These are phyloP conservation scores for Mortierella sp. DNA, from an alignment of 371 early-diverging fungal genomes.

Conservation along the genomic window DNA sequence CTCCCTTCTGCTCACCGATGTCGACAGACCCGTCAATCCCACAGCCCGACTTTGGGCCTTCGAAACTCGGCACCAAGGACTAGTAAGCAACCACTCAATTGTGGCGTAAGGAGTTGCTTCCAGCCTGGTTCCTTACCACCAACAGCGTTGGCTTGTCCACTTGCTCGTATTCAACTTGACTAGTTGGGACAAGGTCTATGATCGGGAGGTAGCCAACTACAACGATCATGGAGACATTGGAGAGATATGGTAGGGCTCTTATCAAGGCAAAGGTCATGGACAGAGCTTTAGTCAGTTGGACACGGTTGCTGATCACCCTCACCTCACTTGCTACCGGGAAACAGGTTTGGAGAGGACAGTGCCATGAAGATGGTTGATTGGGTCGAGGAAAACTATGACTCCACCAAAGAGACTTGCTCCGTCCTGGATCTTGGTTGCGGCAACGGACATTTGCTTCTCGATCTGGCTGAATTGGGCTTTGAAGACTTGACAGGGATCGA, in stretches of 20 bases:
- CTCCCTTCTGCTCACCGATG: conserved; percentile 7
- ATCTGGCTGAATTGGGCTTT: conserved; percentile 74
- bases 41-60: conserved; percentile 71
- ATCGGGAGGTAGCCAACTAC: conserved; percentile 82
- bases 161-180: conserved; percentile 29
- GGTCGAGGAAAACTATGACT: conserved; percentile 66
- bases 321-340: background rate
- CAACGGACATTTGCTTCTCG: conserved; percentile 89
- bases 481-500: conserved; percentile 84
- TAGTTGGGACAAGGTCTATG: conserved; percentile 88
- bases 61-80: conserved; percentile 79
- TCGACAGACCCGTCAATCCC: conserved; percentile 38
- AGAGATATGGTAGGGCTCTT: conserved; percentile 76
- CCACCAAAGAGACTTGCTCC: conserved; percentile 52
- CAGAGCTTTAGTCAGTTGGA: no score
- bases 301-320: background rate
- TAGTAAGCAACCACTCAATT: conserved; percentile 61
- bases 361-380: conserved; percentile 88
- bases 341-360: conserved; percentile 86
- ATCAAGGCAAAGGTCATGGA: background rate
- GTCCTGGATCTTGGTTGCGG: conserved; percentile 93
- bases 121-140: conserved; percentile 48
- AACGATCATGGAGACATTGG: conserved; percentile 87
- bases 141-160: conserved; percentile 49
- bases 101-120: background rate